A percentile compares a stretch with the other conserved stretches of the same genome.
phyloP scores from a whole-genome alignment of 768 basidiomycete genomes.

The Boletellus ananas region DNA sequence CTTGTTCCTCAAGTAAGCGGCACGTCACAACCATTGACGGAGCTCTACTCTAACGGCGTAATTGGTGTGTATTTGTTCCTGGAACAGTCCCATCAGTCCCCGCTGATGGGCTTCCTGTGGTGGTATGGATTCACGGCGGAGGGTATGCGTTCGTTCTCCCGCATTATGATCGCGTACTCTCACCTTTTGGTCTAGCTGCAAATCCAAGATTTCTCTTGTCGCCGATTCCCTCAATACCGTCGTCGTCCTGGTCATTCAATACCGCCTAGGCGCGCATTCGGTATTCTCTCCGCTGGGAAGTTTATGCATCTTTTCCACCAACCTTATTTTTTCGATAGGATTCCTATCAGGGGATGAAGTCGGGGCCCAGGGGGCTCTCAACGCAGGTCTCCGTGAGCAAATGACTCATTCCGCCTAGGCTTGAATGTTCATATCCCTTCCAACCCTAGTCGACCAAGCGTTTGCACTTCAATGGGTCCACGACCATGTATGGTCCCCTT shows the following conservation, averaged over 20 bases:
- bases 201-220: constrained; percentile 21
- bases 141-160: constrained; percentile 38
- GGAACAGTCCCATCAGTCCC: constrained; percentile 3
- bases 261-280: constrained; percentile 36
- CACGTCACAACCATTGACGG: not conserved
- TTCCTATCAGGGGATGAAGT: constrained; percentile 31
- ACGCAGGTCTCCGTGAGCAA: constrained; percentile 33
- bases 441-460: constrained; percentile 31
- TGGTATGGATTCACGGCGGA: constrained; percentile 1
- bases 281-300: constrained; percentile 4
- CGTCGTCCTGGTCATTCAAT: constrained; percentile 31
- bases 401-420: not conserved
- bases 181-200: not conserved
- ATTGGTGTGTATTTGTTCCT: constrained; percentile 10
- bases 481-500: constrained; percentile 20
- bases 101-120: not conserved
- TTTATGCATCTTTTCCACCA: not conserved
- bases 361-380: constrained; percentile 30
- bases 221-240: constrained; percentile 19
- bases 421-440: not conserved
- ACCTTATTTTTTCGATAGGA: constrained; percentile 17
- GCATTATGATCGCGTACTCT: constrained; percentile 33
- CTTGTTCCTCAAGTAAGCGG: constrained; percentile 21
- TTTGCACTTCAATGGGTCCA: constrained; percentile 37
- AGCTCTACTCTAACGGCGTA: not conserved